Base-by-base conservation (phyloP, 495 filamentous ascomycete genomes). In the Podospora pseudoanserina region DNA sequence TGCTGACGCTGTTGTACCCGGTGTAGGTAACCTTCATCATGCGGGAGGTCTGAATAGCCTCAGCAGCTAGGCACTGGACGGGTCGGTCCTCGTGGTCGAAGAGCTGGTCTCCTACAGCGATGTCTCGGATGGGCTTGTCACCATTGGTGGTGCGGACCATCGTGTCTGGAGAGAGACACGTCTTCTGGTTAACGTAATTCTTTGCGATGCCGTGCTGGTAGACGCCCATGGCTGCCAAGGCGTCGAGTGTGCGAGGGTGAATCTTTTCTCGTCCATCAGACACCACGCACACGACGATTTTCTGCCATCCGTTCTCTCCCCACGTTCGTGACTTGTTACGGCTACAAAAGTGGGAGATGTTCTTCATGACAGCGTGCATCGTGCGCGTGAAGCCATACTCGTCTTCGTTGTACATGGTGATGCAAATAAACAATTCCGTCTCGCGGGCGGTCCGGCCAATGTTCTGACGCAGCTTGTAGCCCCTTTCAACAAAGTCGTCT, bases 351-450 rank as follows among this genome's bases (percentile, higher is more conserved):
- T 99, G 93, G 57, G 88, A 88, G 75, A 99, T 96, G 73, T 99
- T 99, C 72, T 92, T 91, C 94, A 98, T 98, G 71, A 99, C 89
- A 68, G 93, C 96, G 77, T 98, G 94, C 96, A 99, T 98, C 1
- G 96, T 99, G 19, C 96, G 87, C 9, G 95, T 97, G 73, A 99
- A 98, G 73, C 90, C 87, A 70, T 95, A 91, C 78, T 99, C 96
- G 76, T 97, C 89, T 77, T 99, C 96, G 79, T 99, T 99, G 82
- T 97, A 98, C 95, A 99, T 99, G 44, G 96, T 99, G 27, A 99
- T 83, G 78, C 94, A 97, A 68, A 99, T 97, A 76, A 99, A 95
- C 30, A 99, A 80, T 76, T 99, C 96, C n/a, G 96, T 99, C 76
- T 99, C 95, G 67, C 96, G 86, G 44, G 87, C 81, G 0, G 92